Conservation (phyloP, 768 basidiomycete species). For the Rhizopogon salebrosus region DNA sequence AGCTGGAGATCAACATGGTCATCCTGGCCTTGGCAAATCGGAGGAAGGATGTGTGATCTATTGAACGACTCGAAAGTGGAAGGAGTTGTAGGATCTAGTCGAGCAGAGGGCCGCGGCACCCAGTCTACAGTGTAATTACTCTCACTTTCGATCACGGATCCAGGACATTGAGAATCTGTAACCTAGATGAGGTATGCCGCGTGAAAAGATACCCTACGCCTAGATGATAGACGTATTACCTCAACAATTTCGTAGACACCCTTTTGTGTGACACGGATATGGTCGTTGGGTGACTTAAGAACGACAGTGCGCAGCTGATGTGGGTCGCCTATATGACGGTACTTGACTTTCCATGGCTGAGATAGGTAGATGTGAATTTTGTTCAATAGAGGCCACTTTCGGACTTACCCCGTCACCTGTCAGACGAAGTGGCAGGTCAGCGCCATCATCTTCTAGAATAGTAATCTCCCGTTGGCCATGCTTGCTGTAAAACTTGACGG, state of each 20-base stretch:
- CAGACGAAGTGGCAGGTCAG: constrained; percentile 73
- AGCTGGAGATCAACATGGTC: constrained; percentile 84
- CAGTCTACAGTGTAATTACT: constrained; percentile 69
- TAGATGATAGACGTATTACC: constrained; percentile 33
- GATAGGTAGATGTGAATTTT: background rate
- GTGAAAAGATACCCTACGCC: background rate
- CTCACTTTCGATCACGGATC: constrained; percentile 55
- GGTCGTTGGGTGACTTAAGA: constrained; percentile 61
- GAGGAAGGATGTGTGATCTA: constrained; percentile 66
- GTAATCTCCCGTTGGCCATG: constrained; percentile 50
- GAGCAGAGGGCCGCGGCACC: constrained; percentile 74
- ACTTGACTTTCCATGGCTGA: constrained; percentile 87
- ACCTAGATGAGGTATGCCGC: constrained; percentile 42
- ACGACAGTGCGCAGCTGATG: constrained; percentile 35
- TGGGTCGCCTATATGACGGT: constrained; percentile 48
- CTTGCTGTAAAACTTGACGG: constrained; percentile 78
- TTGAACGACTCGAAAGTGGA: constrained; percentile 59
- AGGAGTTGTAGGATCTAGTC: constrained; percentile 53
- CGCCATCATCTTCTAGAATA: constrained; percentile 70
- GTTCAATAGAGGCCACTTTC: background rate
- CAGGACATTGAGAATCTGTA: constrained; percentile 80
- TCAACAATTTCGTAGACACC: constrained; percentile 73
- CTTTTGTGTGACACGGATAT: constrained; percentile 65
- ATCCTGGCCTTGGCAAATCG: constrained; percentile 78
- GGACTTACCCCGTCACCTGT: constrained; percentile 82